A percentile compares a stretch with the other conserved stretches of the same genome.
phyloP scores from a whole-genome alignment of 2,329 filamentous ascomycete genomes.

The Biscogniauxia sp. region DNA sequence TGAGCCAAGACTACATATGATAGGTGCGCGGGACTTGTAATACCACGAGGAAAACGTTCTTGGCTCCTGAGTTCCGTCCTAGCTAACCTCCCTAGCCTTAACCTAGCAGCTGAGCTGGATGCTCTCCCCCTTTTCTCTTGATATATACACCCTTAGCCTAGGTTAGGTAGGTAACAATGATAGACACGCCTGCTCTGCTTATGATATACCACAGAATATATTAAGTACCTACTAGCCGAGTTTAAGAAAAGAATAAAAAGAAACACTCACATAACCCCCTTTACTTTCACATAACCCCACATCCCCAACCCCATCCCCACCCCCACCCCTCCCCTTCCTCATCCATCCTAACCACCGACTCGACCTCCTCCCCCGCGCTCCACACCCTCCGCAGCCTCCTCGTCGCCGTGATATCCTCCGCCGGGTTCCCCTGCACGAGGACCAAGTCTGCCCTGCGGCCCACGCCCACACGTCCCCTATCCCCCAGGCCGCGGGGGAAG shows the following conservation, averaged over 20 bases:
- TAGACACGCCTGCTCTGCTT: not conserved
- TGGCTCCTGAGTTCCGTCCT: too few relatives aligned
- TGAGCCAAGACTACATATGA: too few relatives aligned
- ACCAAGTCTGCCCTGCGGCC: constrained; percentile 31
- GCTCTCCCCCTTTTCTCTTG: too few relatives aligned
- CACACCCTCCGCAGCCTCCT: constrained; percentile 26
- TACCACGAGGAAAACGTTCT: too few relatives aligned
- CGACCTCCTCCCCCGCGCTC: constrained; percentile 26
- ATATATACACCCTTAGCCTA: not conserved
- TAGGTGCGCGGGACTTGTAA: too few relatives aligned
- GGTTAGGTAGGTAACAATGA: too few relatives aligned
- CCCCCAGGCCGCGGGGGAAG: constrained; percentile 20
- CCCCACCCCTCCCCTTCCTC: constrained; percentile 1
- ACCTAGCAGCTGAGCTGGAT: too few relatives aligned
- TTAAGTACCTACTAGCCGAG: too few relatives aligned
- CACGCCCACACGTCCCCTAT: constrained; percentile 24
- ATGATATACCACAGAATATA: not conserved
- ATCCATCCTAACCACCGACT: constrained; percentile 2
- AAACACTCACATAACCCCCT: not conserved
- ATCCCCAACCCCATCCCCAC: too few relatives aligned
- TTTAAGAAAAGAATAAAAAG: not conserved
- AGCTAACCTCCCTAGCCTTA: too few relatives aligned
- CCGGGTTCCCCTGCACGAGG: constrained; percentile 30
- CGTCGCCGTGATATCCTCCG: constrained; percentile 27
- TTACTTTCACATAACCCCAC: constrained; percentile 6